phyloP scores from a whole-genome alignment of 1,284 basidiomycete species.

The Marasmius tenuissimus region DNA sequence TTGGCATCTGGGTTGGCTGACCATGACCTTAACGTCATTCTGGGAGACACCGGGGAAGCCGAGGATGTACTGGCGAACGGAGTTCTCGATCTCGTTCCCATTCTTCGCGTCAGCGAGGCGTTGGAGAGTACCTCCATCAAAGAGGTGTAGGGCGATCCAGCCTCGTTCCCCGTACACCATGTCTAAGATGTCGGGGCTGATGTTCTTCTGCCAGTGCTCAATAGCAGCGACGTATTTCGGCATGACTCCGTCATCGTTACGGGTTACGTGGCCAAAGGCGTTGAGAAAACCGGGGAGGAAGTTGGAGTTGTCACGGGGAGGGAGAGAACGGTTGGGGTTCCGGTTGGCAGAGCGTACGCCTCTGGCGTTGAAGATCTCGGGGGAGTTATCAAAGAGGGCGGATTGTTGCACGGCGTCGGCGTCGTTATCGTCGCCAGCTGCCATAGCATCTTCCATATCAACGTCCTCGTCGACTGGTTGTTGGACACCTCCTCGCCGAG shows the following conservation, averaged over 20 bases:
- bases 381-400: background rate
- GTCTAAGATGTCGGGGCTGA: background rate
- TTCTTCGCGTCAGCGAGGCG: background rate
- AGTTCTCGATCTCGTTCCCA: background rate
- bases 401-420: too few relatives aligned
- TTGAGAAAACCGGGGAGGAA: too few relatives aligned
- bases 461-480: too few relatives aligned
- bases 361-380: background rate
- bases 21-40: too few relatives aligned
- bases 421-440: background rate
- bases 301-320: too few relatives aligned
- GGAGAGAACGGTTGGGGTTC: background rate
- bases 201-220: background rate
- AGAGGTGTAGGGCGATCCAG: background rate
- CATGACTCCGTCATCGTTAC: background rate
- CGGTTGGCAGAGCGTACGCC: background rate
- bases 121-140: background rate
- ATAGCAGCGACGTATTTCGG: background rate
- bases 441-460: too few relatives aligned
- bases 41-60: too few relatives aligned
- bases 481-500: too few relatives aligned
- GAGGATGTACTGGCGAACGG: too few relatives aligned
- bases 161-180: background rate
- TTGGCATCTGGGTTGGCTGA: background rate
- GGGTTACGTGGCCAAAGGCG: too few relatives aligned